phyloP scores from a whole-genome alignment of 352 stramenopile species.

The Pythium apleroticum region DNA sequence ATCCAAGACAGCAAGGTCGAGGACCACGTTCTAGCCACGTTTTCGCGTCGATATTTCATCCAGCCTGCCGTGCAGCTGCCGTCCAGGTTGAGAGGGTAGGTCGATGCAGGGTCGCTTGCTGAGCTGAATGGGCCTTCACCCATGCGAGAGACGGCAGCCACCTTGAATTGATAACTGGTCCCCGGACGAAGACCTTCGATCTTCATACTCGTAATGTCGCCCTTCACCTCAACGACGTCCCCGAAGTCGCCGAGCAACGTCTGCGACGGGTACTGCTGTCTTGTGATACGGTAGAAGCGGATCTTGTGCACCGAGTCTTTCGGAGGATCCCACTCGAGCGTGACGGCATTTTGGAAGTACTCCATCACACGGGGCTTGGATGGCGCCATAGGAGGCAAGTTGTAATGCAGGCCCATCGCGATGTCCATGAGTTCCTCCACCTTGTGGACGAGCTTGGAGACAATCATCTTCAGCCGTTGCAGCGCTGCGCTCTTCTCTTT shows the following conservation, averaged over 20 bases:
- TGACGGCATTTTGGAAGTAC: slow-evolving; percentile 72
- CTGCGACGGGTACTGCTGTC: slow-evolving; percentile 77
- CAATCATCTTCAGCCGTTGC: slow-evolving; percentile 83
- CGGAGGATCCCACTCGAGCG: slow-evolving; percentile 69
- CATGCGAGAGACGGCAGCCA: slow-evolving; percentile 83
- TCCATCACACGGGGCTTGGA: slow-evolving; percentile 54
- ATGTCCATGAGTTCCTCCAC: slow-evolving; percentile 90
- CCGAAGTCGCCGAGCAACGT: slow-evolving; percentile 82
- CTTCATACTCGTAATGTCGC: slow-evolving; percentile 45
- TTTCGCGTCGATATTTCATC: slow-evolving; percentile 84
- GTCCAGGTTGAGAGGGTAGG: slow-evolving; percentile 72
- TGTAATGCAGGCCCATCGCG: slow-evolving; percentile 80
- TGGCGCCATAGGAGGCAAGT: slow-evolving; percentile 78
- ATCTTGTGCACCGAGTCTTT: slow-evolving; percentile 73
- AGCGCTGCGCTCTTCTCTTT: slow-evolving; percentile 83
- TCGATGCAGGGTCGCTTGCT: slow-evolving; percentile 67
- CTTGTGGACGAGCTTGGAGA: slow-evolving; percentile 87
- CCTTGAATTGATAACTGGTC: slow-evolving; percentile 85
- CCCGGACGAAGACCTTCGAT: slow-evolving; percentile 79
- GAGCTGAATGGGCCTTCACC: slow-evolving; percentile 82
- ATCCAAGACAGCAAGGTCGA: slow-evolving; percentile 60
- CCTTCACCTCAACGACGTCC: slow-evolving; percentile 77
- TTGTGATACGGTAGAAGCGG: slow-evolving; percentile 77
- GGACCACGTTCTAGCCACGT: slow-evolving; percentile 47
- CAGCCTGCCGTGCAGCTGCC: slow-evolving; percentile 75